phyloP scores from a whole-genome alignment of 2,329 filamentous ascomycete species.

The Pestalotiopsis sp. region DNA sequence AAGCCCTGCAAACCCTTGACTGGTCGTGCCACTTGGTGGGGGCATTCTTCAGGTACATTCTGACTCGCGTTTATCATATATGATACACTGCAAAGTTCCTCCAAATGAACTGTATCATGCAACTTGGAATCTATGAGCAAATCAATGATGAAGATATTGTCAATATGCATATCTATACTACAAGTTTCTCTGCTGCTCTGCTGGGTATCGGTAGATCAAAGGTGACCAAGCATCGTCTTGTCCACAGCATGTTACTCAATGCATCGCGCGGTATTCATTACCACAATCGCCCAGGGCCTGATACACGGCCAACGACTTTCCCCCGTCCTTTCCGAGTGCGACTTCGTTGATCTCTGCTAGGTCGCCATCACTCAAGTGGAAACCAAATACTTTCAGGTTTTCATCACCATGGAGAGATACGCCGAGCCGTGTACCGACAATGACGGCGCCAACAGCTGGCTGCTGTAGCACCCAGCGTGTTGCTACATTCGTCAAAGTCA shows the following conservation, averaged over 20 bases:
- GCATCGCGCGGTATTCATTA: constrained; percentile 27
- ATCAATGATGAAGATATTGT: background rate
- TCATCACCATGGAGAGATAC: constrained; percentile 27
- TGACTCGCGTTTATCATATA: background rate
- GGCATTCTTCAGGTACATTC: background rate
- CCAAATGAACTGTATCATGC: background rate
- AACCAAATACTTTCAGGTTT: constrained; percentile 28
- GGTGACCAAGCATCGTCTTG: background rate
- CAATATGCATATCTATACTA: background rate
- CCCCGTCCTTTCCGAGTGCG: constrained; percentile 20
- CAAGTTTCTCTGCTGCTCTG: too few species aligned
- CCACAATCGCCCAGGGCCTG: constrained; percentile 33
- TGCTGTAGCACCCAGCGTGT: constrained; percentile 36
- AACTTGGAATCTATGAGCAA: background rate
- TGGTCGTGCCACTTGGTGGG: too few species aligned
- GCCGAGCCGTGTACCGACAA: constrained; percentile 34
- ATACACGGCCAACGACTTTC: constrained; percentile 21
- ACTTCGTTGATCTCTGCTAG: constrained; percentile 23
- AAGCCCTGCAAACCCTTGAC: background rate
- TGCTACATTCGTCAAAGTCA: constrained; percentile 32
- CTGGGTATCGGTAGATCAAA: too few species aligned
- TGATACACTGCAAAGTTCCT: background rate
- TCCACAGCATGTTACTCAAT: background rate
- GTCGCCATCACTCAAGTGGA: constrained; percentile 25
- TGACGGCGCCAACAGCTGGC: constrained; percentile 33